Conservation (phyloP, 2,329 filamentous ascomycete species). For the Aspergillus phoenicis region DNA sequence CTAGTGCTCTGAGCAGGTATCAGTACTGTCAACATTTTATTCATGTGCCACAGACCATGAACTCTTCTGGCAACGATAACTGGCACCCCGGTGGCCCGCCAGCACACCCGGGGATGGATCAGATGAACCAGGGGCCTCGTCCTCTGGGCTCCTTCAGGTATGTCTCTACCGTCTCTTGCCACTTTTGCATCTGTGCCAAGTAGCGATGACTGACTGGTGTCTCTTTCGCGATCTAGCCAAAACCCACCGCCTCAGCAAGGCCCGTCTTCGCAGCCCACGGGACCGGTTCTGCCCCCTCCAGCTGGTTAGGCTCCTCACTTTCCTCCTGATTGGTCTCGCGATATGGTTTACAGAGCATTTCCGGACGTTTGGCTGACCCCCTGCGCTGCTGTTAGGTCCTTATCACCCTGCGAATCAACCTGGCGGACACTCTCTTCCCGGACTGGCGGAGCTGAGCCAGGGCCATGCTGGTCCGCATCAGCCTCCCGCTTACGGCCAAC, state of each 20-base stretch:
- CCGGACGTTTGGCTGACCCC: slow-evolving; percentile 21
- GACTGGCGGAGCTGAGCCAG: slow-evolving; percentile 51
- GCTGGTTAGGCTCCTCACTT: slow-evolving; percentile 35
- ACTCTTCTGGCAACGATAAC: slow-evolving; percentile 46
- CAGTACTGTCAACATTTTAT: slow-evolving; percentile 16
- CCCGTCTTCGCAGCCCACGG: slow-evolving; percentile 40
- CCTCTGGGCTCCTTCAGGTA: slow-evolving; percentile 50
- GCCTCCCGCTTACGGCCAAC: slow-evolving; percentile 47
- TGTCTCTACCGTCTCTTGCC: slow-evolving; percentile 13
- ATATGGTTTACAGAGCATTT: background rate
- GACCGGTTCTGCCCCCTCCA: slow-evolving; percentile 45
- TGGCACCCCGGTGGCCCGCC: slow-evolving; percentile 47
- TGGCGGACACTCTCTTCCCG: slow-evolving; percentile 49
- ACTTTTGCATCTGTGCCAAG: background rate
- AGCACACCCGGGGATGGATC: slow-evolving; percentile 47
- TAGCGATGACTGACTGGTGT: slow-evolving; percentile 12
- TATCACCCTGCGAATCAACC: slow-evolving; percentile 47
- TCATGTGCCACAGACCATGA: slow-evolving; percentile 38
- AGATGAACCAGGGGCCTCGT: slow-evolving; percentile 46
- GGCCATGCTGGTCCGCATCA: slow-evolving; percentile 45
- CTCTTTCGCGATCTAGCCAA: slow-evolving; percentile 31
- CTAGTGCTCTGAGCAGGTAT: background rate
- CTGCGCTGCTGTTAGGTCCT: slow-evolving; percentile 32
- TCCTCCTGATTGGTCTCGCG: background rate
- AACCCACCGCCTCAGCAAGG: slow-evolving; percentile 43